Percentiles rank a stretch among this genome's conserved stretches.
phyloP scores from a whole-genome alignment of 78 protist species.

The Guillardia theta region DNA sequence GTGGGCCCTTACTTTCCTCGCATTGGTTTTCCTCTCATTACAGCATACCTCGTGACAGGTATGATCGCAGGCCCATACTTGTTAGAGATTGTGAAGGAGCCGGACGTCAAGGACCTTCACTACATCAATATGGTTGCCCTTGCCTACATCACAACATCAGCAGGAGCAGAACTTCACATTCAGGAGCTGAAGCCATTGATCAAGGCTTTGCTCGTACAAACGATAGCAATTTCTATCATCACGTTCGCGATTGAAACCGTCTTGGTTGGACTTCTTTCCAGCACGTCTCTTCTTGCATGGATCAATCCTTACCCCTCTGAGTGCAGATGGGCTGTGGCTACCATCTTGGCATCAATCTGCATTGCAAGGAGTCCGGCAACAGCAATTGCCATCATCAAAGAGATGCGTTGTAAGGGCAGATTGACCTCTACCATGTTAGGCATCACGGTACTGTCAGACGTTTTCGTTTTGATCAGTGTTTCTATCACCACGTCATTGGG shows the following conservation, averaged over 20 bases:
- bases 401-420: not conserved
- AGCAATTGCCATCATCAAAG: not conserved
- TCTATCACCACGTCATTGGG: not conserved
- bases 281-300: not conserved
- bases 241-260: not conserved
- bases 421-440: not conserved
- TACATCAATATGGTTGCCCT: conserved; percentile 35
- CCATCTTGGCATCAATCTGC: not conserved
- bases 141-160: not conserved
- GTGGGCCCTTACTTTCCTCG: not conserved
- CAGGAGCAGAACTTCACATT: conserved; percentile 16
- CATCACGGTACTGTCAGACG: not conserved
- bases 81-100: not conserved
- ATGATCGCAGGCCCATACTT: not conserved
- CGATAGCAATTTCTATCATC: not conserved
- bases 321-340: not conserved
- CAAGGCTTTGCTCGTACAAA: not conserved
- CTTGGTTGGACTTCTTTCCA: not conserved
- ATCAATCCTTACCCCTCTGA: not conserved
- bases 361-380: not conserved
- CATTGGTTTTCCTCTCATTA: not conserved
- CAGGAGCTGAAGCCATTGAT: not conserved
- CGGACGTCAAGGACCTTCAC: not conserved
- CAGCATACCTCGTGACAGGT: not conserved
- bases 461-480: not conserved